These are phyloP conservation scores for Neoarthrinium moseri DNA, from an alignment of 2,329 filamentous ascomycete genomes.

Conservation along the genomic window DNA sequence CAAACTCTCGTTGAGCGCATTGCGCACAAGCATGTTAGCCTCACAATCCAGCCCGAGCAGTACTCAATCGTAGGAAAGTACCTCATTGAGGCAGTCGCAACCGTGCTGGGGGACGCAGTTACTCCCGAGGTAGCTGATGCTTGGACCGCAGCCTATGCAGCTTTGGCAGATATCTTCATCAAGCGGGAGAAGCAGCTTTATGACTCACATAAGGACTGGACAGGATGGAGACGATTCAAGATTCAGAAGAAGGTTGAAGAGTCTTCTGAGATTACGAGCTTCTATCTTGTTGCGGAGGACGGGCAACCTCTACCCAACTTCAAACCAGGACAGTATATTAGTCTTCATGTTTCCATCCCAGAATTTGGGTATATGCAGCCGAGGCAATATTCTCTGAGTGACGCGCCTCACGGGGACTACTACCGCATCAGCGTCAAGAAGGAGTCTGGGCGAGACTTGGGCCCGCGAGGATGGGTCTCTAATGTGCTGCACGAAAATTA, in stretches of 20 bases:
- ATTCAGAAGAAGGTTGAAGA: conserved; percentile 63
- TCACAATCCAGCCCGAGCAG: conserved; percentile 68
- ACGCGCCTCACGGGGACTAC: conserved; percentile 49
- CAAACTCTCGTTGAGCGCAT: conserved; percentile 62
- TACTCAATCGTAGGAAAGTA: conserved; percentile 70
- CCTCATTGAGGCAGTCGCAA: conserved; percentile 65
- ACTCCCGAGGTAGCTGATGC: conserved; percentile 67
- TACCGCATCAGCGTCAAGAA: conserved; percentile 77
- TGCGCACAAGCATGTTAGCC: conserved; percentile 71
- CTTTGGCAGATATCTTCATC: conserved; percentile 72
- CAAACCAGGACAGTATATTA: conserved; percentile 73
- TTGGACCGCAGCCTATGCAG: conserved; percentile 70
- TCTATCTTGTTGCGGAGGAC: conserved; percentile 69
- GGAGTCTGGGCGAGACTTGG: conserved; percentile 41
- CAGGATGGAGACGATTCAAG: conserved; percentile 48
- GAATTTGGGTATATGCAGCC: conserved; percentile 64
- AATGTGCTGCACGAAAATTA: conserved; percentile 50
- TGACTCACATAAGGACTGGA: conserved; percentile 42
- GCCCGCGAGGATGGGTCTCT: conserved; percentile 47
- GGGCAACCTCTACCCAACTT: conserved; percentile 55
- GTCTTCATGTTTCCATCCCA: conserved; percentile 60
- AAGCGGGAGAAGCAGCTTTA: conserved; percentile 62
- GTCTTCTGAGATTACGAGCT: conserved; percentile 60
- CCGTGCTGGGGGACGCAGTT: conserved; percentile 65
- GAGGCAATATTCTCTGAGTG: conserved; percentile 73